Evolutionary conservation across 1,139 yeast species (phyloP), one percentile per base, ranked within the genome.

Genomic region (Hyphopichia fennica): DNA sequence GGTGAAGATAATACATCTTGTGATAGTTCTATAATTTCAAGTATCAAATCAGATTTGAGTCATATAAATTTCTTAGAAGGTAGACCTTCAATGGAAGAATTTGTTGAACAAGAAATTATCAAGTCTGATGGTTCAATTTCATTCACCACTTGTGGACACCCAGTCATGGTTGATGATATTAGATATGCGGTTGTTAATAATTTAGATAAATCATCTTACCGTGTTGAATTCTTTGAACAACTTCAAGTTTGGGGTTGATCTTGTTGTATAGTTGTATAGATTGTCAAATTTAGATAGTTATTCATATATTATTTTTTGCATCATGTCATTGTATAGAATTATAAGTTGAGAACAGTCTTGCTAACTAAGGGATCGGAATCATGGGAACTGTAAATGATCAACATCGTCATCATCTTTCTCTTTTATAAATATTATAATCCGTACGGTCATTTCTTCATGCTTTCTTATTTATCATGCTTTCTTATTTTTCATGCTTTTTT

Each of bases 41-140:
- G 17, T 27, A 40, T 52, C 41, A 54, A 52, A 52, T 44, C 44
- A 32, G 49, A 49, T 39, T 52, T 73, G 37, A 60, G 62, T 5
- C 67, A 66, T 46, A 59, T 75, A 38, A 75, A 72, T 40, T 65
- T 76, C 51, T 55, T 65, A 45, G 56, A 59, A 18, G 79, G 79
- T 19, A 62, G 79, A 52, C 71, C 78, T 8, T 52, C 65, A 38
- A 45, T 67, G 18, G 50, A 49, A 3, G 54, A 52, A 17, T 33
- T 72, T 15, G 60, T 75, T 9, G 45, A 45, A 4, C 46, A 51
- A 7, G 79, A 72, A 44, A 58, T 74, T 7, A 39, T 40, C 1
- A 60, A 55, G 31, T 48, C 69, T 14, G 44, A 47, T 3, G 65
- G 64, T 1, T 58, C 76, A 0, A 50, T 75, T 32, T 74, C 72